These are phyloP conservation scores for Collybiopsis luxurians DNA, from an alignment of 768 basidiomycete genomes.

Conservation along the genomic window DNA sequence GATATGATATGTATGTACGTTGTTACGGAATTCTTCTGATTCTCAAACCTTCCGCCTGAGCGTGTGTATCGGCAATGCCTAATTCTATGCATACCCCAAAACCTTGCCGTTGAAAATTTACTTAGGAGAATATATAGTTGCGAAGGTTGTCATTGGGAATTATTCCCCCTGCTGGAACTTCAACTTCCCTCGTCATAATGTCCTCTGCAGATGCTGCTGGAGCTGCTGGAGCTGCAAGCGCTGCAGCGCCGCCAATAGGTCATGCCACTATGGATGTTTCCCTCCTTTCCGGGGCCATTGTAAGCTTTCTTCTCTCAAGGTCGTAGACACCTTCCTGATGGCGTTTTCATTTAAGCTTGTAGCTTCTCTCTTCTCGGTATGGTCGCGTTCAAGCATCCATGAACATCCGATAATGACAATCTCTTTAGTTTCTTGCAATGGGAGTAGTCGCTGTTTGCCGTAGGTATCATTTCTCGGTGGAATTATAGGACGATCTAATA, in stretches of 20 bases:
- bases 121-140: too few species aligned
- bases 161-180: neutral
- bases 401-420: neutral
- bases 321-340: neutral
- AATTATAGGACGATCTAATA: neutral
- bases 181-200: neutral
- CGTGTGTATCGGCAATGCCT: too few species aligned
- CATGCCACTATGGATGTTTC: neutral
- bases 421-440: slow-evolving; percentile 3
- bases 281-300: slow-evolving; percentile 2
- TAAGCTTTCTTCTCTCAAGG: neutral
- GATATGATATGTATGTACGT: too few species aligned
- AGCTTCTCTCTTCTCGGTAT: slow-evolving; percentile 2
- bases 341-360: neutral
- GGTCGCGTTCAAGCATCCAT: neutral
- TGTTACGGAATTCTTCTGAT: too few species aligned
- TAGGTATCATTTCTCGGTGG: neutral
- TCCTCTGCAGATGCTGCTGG: neutral
- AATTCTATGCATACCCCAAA: too few species aligned
- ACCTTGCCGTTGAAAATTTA: too few species aligned
- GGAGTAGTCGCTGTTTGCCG: slow-evolving; percentile 4
- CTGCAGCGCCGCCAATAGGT: neutral
- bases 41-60: too few species aligned
- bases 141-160: too few species aligned
- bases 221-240: neutral